Base-by-base conservation (phyloP, 345 rosid genomes). In the Hirschfeldia incana region DNA sequence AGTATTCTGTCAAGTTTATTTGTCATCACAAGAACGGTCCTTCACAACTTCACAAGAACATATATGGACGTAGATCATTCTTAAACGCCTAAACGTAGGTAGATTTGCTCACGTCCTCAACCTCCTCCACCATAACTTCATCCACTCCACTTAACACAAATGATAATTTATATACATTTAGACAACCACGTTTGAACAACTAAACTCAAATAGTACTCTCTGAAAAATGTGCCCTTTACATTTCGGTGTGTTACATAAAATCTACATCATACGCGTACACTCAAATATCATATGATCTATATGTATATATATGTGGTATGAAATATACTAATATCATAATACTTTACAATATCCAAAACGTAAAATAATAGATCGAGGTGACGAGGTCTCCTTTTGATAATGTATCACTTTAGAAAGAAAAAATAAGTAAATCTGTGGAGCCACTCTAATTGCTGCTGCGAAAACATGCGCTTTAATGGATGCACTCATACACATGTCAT, bases 401-500 rank as follows among this genome's bases (percentile, higher is more conserved):
- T 75, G 68, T 59, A 70, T 75, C 72, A 65, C 83, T 80, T 80
- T 80, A 70, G 62, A 63, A 53, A 44, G 12, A 46, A 46, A 46
- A 13, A 53, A 69, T 75, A 80, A 44, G 76, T 71, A 32, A 75
- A 70, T 10, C 39, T 70, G 83, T 80, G 83, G 80, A 80, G 79
- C 79, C 83, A 80, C 37, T 80, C 75, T 70, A 75, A 69, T 80
- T 80, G 66, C 61, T 69, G 37, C 72, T 63, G 51, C 60, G 30
- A 64, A 29, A 68, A 46, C 10, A 69, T 42, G 68, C 76, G 68
- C 76, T 69, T 74, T 80, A 53, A 55, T 70, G 79, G 71, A 58
- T 75, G 76, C 80, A 80, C 79, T 80, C 83, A 70, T 75, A 73
- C 27, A 53, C 73, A 67, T 75, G 73, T 70, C 83, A 75, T 80